phyloP scores from a whole-genome alignment of 495 filamentous ascomycete genomes.

The Aspergillus coremiiformis region DNA sequence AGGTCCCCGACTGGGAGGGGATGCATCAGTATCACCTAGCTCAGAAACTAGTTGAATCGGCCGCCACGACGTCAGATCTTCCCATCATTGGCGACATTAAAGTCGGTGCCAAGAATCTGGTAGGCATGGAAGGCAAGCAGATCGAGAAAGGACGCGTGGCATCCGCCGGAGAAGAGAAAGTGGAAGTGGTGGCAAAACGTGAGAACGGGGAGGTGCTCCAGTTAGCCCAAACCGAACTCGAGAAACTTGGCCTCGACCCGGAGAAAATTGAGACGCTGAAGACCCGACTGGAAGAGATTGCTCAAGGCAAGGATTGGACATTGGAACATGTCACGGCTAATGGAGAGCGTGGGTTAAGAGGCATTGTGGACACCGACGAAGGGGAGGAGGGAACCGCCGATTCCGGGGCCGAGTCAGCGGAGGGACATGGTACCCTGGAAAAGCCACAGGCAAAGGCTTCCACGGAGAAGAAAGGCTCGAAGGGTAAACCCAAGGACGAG shows the following conservation, averaged over 20 bases:
- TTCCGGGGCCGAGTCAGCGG: neutral
- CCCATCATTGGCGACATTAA: constrained; percentile 52
- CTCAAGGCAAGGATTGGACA: constrained; percentile 40
- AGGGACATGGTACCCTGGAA: neutral
- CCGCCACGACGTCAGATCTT: constrained; percentile 18
- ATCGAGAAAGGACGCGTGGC: constrained; percentile 47
- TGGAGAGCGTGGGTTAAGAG: constrained; percentile 45
- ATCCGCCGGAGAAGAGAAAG: constrained; percentile 31
- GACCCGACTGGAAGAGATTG: constrained; percentile 42
- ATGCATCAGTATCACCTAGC: constrained; percentile 38
- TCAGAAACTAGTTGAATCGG: constrained; percentile 31
- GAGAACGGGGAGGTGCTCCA: constrained; percentile 49
- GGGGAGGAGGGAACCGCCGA: constrained; percentile 22
- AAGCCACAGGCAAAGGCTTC: neutral
- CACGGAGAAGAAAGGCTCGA: constrained; percentile 26
- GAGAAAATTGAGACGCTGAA: constrained; percentile 58
- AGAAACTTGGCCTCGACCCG: constrained; percentile 61
- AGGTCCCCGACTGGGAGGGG: constrained; percentile 51
- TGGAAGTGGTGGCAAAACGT: constrained; percentile 48
- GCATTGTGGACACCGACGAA: constrained; percentile 30
- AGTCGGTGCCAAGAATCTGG: constrained; percentile 50
- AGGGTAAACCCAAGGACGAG: constrained; percentile 8
- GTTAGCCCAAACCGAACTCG: constrained; percentile 54
- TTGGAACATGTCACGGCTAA: constrained; percentile 40
- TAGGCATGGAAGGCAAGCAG: constrained; percentile 48